Base-by-base conservation (phyloP, 225 moss, liverwort and hornwort species). In the Pseudisothecium myosuroides region DNA sequence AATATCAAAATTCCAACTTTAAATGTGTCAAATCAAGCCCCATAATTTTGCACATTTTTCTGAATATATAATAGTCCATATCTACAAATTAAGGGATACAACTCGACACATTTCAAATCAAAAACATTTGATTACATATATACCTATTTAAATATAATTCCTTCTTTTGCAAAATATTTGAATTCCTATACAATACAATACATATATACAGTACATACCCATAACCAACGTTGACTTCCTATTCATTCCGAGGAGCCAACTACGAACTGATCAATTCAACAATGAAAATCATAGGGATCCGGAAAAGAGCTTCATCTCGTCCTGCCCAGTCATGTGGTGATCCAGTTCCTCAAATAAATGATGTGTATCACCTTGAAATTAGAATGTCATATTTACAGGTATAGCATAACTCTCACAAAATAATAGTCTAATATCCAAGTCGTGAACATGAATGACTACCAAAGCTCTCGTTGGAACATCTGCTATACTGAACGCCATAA, bases 311-410 rank as follows among this genome's bases (percentile, higher is more conserved):
- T 78, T 52, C 26, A 52, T 87, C 58, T 45, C 45, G 43, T 77
- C 69, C 29, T 58, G n/a, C 32, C 37, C 64, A 58, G 16, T 4
- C 27, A 75, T 14, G 43, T 56, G 27, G 31, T 64, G 64, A 65
- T 76, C 66, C 73, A 60, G 24, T 81, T 83, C n/a, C 76, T 45
- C 80, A 20, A 41, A 87, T 37, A 36, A 85, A 66, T 50, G 80
- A 84, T 39, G 37, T 60, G 83, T 24, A 90, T 52, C 29, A 66
- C 66, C 74, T 83, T 64, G 63, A 73, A 54, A 81, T 76, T 74
- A 26, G 84, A 86, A 41, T 82, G 55, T 52, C 68, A 78, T 92
- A 90, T 89, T 81, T 91, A 92, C 92, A 92, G 82, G 62, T 62
- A 75, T 28, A 43, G 67, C 87, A 77, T 28, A 73, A 84, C 62